Conservation (phyloP, 352 stramenopile genomes). For the Globisporangium middletonii region DNA sequence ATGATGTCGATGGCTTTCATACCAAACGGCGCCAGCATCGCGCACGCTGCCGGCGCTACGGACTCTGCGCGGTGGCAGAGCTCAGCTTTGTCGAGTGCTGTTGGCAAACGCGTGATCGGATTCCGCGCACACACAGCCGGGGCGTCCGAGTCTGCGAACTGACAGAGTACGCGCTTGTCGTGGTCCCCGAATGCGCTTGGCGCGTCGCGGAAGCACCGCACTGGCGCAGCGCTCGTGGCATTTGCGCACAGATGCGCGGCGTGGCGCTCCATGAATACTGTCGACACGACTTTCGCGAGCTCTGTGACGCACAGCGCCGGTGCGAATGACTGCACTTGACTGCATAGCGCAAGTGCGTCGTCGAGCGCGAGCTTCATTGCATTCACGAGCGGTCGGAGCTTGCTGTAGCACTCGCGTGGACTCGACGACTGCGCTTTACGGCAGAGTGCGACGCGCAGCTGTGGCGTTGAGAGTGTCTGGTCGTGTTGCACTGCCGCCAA, state of each 20-base stretch:
- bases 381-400: conserved; percentile 25
- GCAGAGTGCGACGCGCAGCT: conserved; percentile 25
- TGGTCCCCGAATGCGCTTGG: conserved; percentile 28
- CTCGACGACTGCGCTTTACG: conserved; percentile 14
- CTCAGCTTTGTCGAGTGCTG: conserved; percentile 12
- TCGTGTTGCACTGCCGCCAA: conserved; percentile 23
- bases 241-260: conserved; percentile 18
- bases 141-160: conserved; percentile 22
- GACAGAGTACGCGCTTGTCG: conserved; percentile 35
- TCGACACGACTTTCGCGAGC: conserved; percentile 1
- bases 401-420: conserved; percentile 19
- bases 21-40: conserved; percentile 30
- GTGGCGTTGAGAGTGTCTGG: conserved; percentile 13
- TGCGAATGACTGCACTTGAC: conserved; percentile 16
- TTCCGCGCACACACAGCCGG: conserved; percentile 29
- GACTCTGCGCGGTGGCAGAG: conserved; percentile 30
- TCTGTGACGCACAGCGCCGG: conserved; percentile 11
- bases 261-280: conserved; percentile 1
- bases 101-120: conserved; percentile 16
- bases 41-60: conserved; percentile 25
- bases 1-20: conserved; percentile 32
- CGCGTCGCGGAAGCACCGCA: conserved; percentile 27
- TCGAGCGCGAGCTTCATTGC: conserved; percentile 17
- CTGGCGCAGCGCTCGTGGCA: conserved; percentile 23
- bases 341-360: conserved; percentile 18